phyloP scores from a whole-genome alignment of 352 stramenopile genomes.

The Plasmopara halstedii region DNA sequence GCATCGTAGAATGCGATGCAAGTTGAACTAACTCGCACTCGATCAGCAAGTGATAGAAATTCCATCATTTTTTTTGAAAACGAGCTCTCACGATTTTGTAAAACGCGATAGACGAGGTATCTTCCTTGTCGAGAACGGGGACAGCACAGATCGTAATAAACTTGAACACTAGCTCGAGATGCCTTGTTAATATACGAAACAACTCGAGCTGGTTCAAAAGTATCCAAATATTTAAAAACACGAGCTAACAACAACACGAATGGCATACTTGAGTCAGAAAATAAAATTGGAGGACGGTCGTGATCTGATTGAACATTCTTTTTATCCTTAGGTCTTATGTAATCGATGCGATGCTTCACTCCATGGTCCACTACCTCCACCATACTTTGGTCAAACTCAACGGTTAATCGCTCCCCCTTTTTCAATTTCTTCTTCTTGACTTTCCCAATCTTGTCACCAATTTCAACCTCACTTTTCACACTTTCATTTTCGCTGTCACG shows the following conservation, averaged over 20 bases:
- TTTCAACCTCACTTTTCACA: not conserved
- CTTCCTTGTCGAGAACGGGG: conserved; percentile 26
- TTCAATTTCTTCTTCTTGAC: conserved; percentile 12
- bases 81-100: conserved; percentile 5
- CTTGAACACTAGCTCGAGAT: conserved; percentile 14
- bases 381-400: conserved; percentile 27
- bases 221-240: conserved; percentile 35
- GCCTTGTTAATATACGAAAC: conserved; percentile 34
- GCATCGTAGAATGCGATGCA: conserved; percentile 25
- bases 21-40: conserved; percentile 21
- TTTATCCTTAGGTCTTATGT: conserved; percentile 28
- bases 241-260: conserved; percentile 19
- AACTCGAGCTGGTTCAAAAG: conserved; percentile 17
- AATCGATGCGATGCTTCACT: conserved; percentile 25
- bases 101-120: conserved; percentile 25
- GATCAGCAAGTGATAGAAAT: conserved; percentile 20
- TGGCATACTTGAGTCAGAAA: conserved; percentile 13
- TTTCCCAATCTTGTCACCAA: not conserved
- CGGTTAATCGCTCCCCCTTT: conserved; percentile 6
- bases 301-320: conserved; percentile 1
- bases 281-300: conserved; percentile 14
- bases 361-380: conserved; percentile 36
- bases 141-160: conserved; percentile 36
- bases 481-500: conserved; percentile 9
- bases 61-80: conserved; percentile 21